Conservation (phyloP, 208 protist species). For the Borovskyia barvae region DNA sequence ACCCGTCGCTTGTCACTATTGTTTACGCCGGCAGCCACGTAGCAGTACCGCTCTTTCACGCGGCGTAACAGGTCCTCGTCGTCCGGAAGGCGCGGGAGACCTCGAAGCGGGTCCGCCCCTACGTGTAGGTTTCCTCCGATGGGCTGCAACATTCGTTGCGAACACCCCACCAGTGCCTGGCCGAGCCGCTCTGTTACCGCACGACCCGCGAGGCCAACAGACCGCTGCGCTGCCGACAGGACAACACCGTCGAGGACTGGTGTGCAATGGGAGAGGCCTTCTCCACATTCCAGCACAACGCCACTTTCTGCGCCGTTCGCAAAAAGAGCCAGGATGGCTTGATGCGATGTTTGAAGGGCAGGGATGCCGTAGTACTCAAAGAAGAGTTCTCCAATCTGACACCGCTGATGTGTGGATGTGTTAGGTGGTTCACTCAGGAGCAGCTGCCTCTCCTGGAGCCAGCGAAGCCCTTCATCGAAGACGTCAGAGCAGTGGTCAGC, state of each 20-base stretch:
- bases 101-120: too few species aligned
- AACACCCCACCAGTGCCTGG: constrained; percentile 75
- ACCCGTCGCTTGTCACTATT: constrained; percentile 89
- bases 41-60: constrained; percentile 95
- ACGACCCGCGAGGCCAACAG: constrained; percentile 95
- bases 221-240: constrained; percentile 51
- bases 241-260: constrained; percentile 97
- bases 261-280: constrained; percentile 98
- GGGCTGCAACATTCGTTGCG: too few species aligned
- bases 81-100: constrained; percentile 32
- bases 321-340: constrained; percentile 95
- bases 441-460: constrained; percentile 39
- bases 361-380: constrained; percentile 96
- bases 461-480: constrained; percentile 1
- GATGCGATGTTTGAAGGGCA: constrained; percentile 89
- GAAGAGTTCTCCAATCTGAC: constrained; percentile 90
- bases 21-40: constrained; percentile 84
- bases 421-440: constrained; percentile 96
- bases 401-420: constrained; percentile 93
- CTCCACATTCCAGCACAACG: constrained; percentile 97
- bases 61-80: constrained; percentile 96
- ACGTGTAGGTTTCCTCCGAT: neutral
- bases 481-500: neutral
- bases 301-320: constrained; percentile 95
- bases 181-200: constrained; percentile 96